Conservation (phyloP, 257 asterid species). For the Nicotiana obtusifolia region DNA sequence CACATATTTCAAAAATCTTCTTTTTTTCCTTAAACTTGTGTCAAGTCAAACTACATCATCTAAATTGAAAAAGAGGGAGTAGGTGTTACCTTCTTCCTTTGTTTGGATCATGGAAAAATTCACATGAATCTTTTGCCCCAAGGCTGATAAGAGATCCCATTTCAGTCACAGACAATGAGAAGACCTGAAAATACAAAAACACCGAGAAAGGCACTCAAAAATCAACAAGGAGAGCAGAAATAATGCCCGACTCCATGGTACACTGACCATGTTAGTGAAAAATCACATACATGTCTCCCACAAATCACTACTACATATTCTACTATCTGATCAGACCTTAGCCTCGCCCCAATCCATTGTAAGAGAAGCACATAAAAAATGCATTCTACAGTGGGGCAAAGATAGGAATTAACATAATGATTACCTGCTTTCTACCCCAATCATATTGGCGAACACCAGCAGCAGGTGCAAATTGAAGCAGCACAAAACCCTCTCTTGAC, state of each 20-base stretch:
- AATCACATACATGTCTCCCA: background rate
- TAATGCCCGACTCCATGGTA: background rate
- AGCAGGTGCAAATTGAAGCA: constrained; percentile 94
- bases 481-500: constrained; percentile 71
- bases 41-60: too few species aligned
- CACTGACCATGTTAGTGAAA: background rate
- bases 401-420: background rate
- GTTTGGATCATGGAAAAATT: constrained; percentile 88
- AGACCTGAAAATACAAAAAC: constrained; percentile 50
- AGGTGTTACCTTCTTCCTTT: constrained; percentile 71
- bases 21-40: too few species aligned
- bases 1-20: too few species aligned
- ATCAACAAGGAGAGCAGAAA: constrained; percentile 9
- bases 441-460: constrained; percentile 90
- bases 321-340: background rate
- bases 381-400: background rate
- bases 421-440: constrained; percentile 93
- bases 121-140: constrained; percentile 83
- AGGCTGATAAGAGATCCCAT: constrained; percentile 76
- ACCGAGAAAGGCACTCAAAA: constrained; percentile 6
- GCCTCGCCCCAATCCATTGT: background rate
- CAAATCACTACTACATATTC: background rate
- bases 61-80: too few species aligned
- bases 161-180: constrained; percentile 78
- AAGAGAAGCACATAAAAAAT: background rate